A percentile compares a stretch with the other conserved stretches of the same genome.
These are phyloP conservation scores for Rhododendron vialii DNA, from an alignment of 148 eudicot genomes.

Conservation along the genomic window DNA sequence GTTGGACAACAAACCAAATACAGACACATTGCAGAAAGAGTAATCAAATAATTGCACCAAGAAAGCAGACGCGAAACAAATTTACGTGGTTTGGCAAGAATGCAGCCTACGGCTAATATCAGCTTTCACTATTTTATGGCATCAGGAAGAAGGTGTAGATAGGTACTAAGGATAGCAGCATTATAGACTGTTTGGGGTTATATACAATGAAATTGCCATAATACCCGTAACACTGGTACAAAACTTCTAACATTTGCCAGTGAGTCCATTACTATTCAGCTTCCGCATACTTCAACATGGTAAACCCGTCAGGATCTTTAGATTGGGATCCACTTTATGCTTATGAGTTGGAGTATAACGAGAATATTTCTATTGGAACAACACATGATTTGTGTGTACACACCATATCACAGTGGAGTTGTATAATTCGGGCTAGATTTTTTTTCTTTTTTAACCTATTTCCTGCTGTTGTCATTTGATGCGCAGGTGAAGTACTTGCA, in stretches of 20 bases:
- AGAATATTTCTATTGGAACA: neutral
- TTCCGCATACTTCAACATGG: neutral
- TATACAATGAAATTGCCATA: neutral
- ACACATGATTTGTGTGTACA: neutral
- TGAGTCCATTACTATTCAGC: neutral
- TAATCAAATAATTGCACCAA: neutral
- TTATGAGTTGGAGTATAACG: neutral
- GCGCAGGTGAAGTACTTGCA: slow-evolving; percentile 77
- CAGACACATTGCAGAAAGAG: neutral
- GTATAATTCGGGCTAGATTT: neutral
- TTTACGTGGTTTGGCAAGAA: neutral
- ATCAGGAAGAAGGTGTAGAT: neutral
- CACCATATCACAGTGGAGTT: neutral
- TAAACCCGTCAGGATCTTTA: neutral
- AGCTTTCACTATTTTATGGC: neutral
- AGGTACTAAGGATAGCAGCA: neutral
- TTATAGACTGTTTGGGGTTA: neutral
- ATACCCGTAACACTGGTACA: neutral
- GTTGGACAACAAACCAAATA: neutral
- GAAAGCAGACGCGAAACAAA: neutral
- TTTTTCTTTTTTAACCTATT: neutral
- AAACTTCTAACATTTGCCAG: neutral
- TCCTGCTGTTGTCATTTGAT: slow-evolving; percentile 9
- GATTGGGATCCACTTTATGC: neutral
- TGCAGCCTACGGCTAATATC: neutral